Base-by-base conservation (phyloP, 768 basidiomycete genomes). In the Hypholoma sublateritium region DNA sequence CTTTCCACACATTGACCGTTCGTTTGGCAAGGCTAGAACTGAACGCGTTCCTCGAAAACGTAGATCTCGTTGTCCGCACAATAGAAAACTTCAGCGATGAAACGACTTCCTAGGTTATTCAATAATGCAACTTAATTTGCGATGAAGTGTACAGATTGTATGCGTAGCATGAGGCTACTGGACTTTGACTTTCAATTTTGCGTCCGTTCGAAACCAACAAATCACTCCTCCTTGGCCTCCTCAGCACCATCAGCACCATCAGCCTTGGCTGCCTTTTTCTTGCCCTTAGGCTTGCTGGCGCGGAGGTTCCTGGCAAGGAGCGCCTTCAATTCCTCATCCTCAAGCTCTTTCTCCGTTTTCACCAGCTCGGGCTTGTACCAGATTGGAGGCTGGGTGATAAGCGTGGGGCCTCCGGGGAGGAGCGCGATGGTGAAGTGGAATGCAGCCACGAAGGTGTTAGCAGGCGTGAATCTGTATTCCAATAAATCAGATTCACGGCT, bases 401-500 rank as follows among this genome's bases (percentile, higher is more conserved):
- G 76, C 25, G 87, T 72, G 22, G 94, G 96, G 25, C 97, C 97
- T 50, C 84, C 89, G 45, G 96, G 88, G 36, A 91, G 86, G 19
- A 99, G 84, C 36, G 93, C 94, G 67, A 99, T 87, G 43, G 96
- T 99, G 78, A 97, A 95, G 80, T 98, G 95, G 84, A 95, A 97
- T 8, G 89, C 91, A 53, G 96, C 95, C 44, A 98, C 93, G 56
- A 89, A 86, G 16, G 93, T 93, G 63, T 83, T 88, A 24, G 85
- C 60, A 41, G 90, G 89, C 5, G 95, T 94, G 73, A 88, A 91
- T 55, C 91, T 91, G 58, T 49, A 36, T 32, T 32, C 42, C 14
- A 44, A 34, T 28, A 39, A 24, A 54, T 55, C 43, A 59, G 21
- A 41, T 22, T 61, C 49, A 48, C 24, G 47, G 35, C 13, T 19